Percentiles rank a stretch among this genome's conserved stretches.
Evolutionary conservation across 1,139 yeast genomes (phyloP).

Genomic region (Saccharomyces hybrid): DNA sequence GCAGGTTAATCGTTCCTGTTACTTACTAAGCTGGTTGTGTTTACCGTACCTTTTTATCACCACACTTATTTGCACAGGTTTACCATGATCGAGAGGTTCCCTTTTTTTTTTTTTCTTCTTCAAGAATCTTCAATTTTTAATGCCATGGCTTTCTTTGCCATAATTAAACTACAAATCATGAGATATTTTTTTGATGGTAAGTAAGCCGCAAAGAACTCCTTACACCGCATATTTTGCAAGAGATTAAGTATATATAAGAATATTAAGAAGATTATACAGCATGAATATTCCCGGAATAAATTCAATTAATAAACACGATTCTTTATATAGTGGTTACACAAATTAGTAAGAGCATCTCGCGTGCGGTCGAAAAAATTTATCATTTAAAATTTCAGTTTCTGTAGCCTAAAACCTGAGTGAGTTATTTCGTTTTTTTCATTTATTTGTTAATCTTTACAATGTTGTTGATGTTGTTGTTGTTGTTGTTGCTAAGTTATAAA

Average conservation of each 20-base stretch:
- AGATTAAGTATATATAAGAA: neutral
- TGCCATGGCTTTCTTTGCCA: neutral
- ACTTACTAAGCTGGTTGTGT: neutral
- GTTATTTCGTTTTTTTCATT: neutral
- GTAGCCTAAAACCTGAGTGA: neutral
- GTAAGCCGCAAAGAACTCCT: neutral
- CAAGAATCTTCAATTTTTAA: neutral
- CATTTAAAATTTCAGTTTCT: neutral
- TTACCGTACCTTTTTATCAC: neutral
- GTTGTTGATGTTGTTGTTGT: neutral
- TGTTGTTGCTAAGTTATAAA: neutral
- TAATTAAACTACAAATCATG: neutral
- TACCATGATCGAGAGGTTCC: neutral
- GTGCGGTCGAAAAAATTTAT: neutral
- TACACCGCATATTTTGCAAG: neutral
- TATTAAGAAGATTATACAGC: neutral
- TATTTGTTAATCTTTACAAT: slow-evolving; percentile 1
- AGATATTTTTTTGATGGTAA: neutral
- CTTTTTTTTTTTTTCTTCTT: neutral
- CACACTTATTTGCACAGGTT: neutral
- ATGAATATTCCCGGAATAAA: slow-evolving; percentile 5
- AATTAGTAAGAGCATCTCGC: neutral
- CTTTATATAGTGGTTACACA: neutral
- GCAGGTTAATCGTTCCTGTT: neutral
- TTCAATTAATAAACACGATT: slow-evolving; percentile 1